Base-by-base conservation (phyloP, 2,329 filamentous ascomycete genomes). In the Leptographium galeiforme region DNA sequence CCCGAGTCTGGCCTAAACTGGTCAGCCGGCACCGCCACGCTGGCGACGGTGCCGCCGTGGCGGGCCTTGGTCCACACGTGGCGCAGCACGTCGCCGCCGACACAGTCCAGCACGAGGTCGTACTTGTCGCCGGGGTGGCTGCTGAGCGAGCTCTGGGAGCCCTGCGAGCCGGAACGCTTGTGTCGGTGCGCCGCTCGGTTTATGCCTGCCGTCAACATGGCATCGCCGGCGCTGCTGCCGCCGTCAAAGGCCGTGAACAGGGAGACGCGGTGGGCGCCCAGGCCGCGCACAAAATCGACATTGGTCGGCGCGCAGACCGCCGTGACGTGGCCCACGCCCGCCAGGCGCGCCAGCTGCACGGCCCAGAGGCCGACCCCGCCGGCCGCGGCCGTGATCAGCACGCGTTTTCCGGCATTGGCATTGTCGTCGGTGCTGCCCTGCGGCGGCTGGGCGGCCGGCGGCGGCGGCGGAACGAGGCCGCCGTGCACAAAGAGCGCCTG, bases 311-410 rank as follows among this genome's bases (percentile, higher is more conserved):
- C 51, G 38, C 57, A 61, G 4, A 54, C 58, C 12, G 46, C 60
- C 4, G 48, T 52, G 53, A 61, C 55, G 51, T 54, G 56, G 44
- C 57, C 56, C 30, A 57, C 52, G 40, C 60, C 59, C 6, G 59
- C 60, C 13, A 59, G 56, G 2, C 54, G 55, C 6, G 61, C 60
- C 25, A 63, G 56, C 57, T 63, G 61, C 10, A 63, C 57, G 34
- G 58, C 59, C 57, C 57, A 63, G 41, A 59, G 38, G 3, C 61
- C 62, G 6, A 59, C 59, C 6, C 57, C 58, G 4, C 57, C 58
- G 16, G 57, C 58, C 0, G 60, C 61, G 2, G 52, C 60, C 2
- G 61, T 63, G 56, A 62, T 57, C 32, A 63, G 56, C n/a, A 63
- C 48, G 14, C 57, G 54, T 51, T 56, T 59, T 41, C 39, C 46